Evolutionary conservation across 2,329 filamentous ascomycete genomes (phyloP).

Genomic region (Acarospora socialis): DNA sequence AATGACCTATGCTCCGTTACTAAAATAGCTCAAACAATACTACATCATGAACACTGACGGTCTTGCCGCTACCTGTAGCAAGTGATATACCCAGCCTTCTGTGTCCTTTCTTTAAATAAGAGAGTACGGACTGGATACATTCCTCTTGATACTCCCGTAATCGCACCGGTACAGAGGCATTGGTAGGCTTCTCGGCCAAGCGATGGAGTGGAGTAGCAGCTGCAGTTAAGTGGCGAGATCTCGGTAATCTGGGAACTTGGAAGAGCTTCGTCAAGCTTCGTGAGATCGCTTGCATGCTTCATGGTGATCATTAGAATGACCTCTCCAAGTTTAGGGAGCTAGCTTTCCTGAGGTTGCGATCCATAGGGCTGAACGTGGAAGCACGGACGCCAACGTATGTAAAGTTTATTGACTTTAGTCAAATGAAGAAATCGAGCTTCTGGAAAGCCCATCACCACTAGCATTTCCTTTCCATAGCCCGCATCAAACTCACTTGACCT

Average conservation of each 20-base stretch:
- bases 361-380: no score
- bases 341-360: no score
- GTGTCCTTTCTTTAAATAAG: constrained; percentile 53
- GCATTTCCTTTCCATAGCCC: no score
- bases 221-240: constrained; percentile 6
- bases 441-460: no score
- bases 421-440: no score
- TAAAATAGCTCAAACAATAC: neutral
- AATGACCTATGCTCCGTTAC: constrained; percentile 50
- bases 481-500: no score
- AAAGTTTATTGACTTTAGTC: no score
- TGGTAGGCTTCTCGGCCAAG: constrained; percentile 9
- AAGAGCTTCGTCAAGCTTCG: constrained; percentile 10
- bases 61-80: constrained; percentile 81
- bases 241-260: no score
- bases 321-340: no score
- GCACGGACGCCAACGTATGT: no score
- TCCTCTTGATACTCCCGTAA: constrained; percentile 82
- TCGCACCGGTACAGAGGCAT: constrained; percentile 31
- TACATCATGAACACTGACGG: constrained; percentile 36
- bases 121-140: constrained; percentile 69
- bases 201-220: constrained; percentile 16
- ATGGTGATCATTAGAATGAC: no score
- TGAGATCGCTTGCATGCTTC: constrained; percentile 8
- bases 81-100: constrained; percentile 72